These are phyloP conservation scores for Wickerhamomyces sp. DNA, from an alignment of 1,139 yeast genomes.

Conservation along the genomic window DNA sequence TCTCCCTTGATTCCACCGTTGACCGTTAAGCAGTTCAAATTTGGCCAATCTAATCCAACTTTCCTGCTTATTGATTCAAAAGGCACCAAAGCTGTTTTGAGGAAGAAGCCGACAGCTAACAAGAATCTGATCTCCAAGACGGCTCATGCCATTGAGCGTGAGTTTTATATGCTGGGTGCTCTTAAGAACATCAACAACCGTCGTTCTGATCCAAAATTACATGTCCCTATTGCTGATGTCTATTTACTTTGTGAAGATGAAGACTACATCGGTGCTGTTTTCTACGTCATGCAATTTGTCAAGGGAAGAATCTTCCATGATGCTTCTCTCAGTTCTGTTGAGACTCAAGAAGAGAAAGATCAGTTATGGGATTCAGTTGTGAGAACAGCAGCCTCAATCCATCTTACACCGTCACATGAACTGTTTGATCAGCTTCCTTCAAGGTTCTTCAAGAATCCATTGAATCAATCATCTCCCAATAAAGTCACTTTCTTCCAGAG, in stretches of 20 bases:
- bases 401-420: conserved; percentile 42
- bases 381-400: conserved; percentile 47
- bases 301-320: conserved; percentile 56
- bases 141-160: conserved; percentile 66
- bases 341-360: conserved; percentile 25
- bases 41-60: conserved; percentile 68
- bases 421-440: conserved; percentile 43
- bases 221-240: conserved; percentile 47
- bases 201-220: conserved; percentile 14
- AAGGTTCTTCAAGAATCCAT: conserved; percentile 40
- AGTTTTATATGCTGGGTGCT: conserved; percentile 49
- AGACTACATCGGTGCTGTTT: conserved; percentile 43
- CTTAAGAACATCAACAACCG: conserved; percentile 30
- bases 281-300: conserved; percentile 58
- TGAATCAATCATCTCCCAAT: conserved; percentile 4
- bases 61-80: conserved; percentile 42
- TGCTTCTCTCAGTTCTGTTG: conserved; percentile 39
- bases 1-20: conserved; percentile 20
- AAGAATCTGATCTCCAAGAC: conserved; percentile 48
- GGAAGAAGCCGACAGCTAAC: conserved; percentile 60
- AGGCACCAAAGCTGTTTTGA: conserved; percentile 44
- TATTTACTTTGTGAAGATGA: conserved; percentile 50
- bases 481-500: conserved; percentile 43
- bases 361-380: conserved; percentile 48
- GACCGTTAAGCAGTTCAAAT: conserved; percentile 47